Evolutionary conservation across 352 stramenopile species (phyloP).

Genomic region (Phytophthora chlamydospora): DNA sequence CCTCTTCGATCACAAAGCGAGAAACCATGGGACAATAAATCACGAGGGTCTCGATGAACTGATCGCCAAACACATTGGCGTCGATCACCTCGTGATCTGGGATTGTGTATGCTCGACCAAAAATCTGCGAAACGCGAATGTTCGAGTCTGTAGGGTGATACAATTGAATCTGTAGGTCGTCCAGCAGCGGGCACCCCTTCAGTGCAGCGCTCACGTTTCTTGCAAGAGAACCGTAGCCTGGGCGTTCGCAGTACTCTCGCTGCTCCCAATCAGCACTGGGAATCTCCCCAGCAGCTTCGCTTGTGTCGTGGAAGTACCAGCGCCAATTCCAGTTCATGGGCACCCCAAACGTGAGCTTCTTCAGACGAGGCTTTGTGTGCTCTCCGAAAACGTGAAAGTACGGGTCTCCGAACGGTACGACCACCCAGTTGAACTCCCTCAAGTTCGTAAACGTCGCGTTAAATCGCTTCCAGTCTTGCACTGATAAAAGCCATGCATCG

Average conservation of each 20-base stretch:
- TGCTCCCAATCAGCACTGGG: slow-evolving; percentile 12
- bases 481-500: slow-evolving; percentile 26
- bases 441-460: slow-evolving; percentile 33
- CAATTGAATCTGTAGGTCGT: slow-evolving; percentile 30
- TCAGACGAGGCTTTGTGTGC: slow-evolving; percentile 35
- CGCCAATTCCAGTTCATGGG: slow-evolving; percentile 48
- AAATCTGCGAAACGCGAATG: no score
- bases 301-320: slow-evolving; percentile 32
- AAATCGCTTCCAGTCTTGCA: slow-evolving; percentile 35
- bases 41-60: neutral
- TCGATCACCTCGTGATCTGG: slow-evolving; percentile 14
- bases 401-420: slow-evolving; percentile 35
- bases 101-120: neutral
- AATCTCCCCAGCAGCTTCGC: slow-evolving; percentile 2
- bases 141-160: slow-evolving; percentile 31
- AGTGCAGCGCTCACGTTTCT: slow-evolving; percentile 28
- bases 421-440: slow-evolving; percentile 43
- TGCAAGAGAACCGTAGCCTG: slow-evolving; percentile 25
- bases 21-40: neutral
- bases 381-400: slow-evolving; percentile 46
- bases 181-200: slow-evolving; percentile 34
- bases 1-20: neutral
- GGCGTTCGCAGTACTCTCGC: slow-evolving; percentile 1
- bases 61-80: slow-evolving; percentile 7
- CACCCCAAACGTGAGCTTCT: slow-evolving; percentile 33